Percentiles rank a stretch among this genome's conserved stretches.
These are phyloP conservation scores for Yamadazyma mexicana DNA, from an alignment of 1,139 yeast genomes.

Conservation along the genomic window DNA sequence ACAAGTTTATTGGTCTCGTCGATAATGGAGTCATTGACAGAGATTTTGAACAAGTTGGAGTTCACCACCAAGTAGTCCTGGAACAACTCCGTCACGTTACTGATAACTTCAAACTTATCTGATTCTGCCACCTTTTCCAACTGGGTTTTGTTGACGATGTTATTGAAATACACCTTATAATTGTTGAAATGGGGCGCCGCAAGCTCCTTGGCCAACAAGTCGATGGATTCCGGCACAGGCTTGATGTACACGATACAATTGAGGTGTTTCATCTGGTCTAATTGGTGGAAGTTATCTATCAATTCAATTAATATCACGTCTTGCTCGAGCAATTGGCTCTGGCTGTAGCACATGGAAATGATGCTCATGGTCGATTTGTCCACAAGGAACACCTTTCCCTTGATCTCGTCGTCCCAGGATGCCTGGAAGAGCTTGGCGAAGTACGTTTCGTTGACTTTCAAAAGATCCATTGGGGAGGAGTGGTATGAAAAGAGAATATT, in stretches of 20 bases:
- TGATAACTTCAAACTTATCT: constrained; percentile 81
- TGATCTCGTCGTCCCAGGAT: constrained; percentile 25
- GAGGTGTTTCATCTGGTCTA: constrained; percentile 74
- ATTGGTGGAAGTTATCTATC: constrained; percentile 61
- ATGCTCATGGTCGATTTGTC: constrained; percentile 81
- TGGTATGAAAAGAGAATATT: too few relatives aligned
- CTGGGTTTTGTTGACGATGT: constrained; percentile 69
- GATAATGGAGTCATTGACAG: constrained; percentile 24
- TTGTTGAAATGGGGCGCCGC: constrained; percentile 74
- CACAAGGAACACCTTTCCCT: constrained; percentile 72
- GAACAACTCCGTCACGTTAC: constrained; percentile 76
- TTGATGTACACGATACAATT: constrained; percentile 78
- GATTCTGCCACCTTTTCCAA: constrained; percentile 86
- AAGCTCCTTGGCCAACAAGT: constrained; percentile 62
- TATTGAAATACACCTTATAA: constrained; percentile 77
- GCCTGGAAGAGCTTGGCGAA: constrained; percentile 36
- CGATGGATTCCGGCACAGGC: constrained; percentile 69
- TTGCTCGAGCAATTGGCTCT: constrained; percentile 75
- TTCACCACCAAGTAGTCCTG: constrained; percentile 80
- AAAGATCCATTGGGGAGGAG: constrained; percentile 24
- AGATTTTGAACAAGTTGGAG: constrained; percentile 53
- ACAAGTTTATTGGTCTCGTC: constrained; percentile 55
- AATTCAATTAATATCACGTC: constrained; percentile 81
- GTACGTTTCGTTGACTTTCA: constrained; percentile 37
- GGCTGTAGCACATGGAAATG: constrained; percentile 84